phyloP scores from a whole-genome alignment of 2,329 filamentous ascomycete species.

The Drechslerella stenobrocha region DNA sequence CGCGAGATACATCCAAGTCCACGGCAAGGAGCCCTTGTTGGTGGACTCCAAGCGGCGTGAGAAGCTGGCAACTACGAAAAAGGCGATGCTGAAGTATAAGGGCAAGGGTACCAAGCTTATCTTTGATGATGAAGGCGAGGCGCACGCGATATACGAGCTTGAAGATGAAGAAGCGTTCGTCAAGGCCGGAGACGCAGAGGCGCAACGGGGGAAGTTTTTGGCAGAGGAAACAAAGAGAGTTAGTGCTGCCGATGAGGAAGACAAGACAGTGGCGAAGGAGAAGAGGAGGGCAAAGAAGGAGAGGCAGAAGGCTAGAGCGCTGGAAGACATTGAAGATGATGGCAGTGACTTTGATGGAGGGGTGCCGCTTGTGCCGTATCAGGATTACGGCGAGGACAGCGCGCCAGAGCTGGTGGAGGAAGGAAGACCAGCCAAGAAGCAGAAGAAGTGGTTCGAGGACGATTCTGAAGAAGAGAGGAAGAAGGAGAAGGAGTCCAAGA shows the following conservation, averaged over 20 bases:
- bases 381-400: constrained; percentile 52
- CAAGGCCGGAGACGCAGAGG: constrained; percentile 72
- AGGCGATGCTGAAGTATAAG: constrained; percentile 88
- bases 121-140: constrained; percentile 87
- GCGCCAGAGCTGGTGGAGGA: constrained; percentile 55
- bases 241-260: constrained; percentile 72
- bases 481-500: constrained; percentile 57
- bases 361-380: constrained; percentile 46
- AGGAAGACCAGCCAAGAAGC: constrained; percentile 63
- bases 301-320: constrained; percentile 70
- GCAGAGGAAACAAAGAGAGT: constrained; percentile 73
- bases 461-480: constrained; percentile 64
- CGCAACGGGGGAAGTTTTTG: constrained; percentile 76
- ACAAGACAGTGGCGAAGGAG: constrained; percentile 78
- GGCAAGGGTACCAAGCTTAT: constrained; percentile 81
- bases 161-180: constrained; percentile 81
- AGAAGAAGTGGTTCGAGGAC: constrained; percentile 78
- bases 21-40: constrained; percentile 71
- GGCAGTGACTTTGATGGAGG: constrained; percentile 52
- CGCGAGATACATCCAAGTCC: constrained; percentile 64
- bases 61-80: constrained; percentile 93
- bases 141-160: constrained; percentile 84
- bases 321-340: constrained; percentile 58
- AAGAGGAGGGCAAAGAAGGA: constrained; percentile 76
- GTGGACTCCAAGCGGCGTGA: constrained; percentile 94